Evolutionary conservation across 768 basidiomycete species (phyloP).

Genomic region (Paxillus involutus): DNA sequence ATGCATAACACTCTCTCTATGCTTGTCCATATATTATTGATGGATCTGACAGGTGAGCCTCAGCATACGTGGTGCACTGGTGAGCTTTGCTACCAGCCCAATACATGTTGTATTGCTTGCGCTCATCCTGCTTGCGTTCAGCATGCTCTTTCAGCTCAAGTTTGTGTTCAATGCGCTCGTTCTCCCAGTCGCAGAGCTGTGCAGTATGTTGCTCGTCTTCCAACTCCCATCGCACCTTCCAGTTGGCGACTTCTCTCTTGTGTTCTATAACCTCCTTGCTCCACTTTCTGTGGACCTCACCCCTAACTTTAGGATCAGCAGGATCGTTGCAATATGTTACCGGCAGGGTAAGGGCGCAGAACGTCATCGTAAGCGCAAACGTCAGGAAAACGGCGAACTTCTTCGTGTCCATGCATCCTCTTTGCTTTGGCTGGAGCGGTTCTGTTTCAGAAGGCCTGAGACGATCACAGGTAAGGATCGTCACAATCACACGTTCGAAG

Average conservation of each 20-base stretch:
- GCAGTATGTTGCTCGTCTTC: conserved; percentile 15
- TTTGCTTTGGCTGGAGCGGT: background rate
- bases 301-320: conserved; percentile 8
- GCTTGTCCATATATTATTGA: too few species aligned
- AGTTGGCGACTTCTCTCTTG: conserved; percentile 11
- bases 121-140: conserved; percentile 10
- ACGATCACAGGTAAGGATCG: too few species aligned
- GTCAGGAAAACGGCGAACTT: background rate
- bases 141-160: conserved; percentile 15
- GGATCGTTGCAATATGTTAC: conserved; percentile 20
- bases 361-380: background rate
- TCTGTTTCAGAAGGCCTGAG: background rate
- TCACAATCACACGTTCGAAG: too few species aligned
- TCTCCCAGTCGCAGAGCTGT: conserved; percentile 14
- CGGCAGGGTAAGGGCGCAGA: conserved; percentile 10
- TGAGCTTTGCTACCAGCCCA: background rate
- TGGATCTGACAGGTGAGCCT: too few species aligned
- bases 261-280: conserved; percentile 15
- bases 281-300: conserved; percentile 20
- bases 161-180: conserved; percentile 18
- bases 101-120: background rate
- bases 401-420: background rate
- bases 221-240: conserved; percentile 17
- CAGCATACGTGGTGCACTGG: conserved; percentile 13
- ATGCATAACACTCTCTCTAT: too few species aligned